A percentile compares a stretch with the other conserved stretches of the same genome.
Evolutionary conservation across 371 early-diverging fungal species (phyloP).

Genomic region (Mortierella sp.): DNA sequence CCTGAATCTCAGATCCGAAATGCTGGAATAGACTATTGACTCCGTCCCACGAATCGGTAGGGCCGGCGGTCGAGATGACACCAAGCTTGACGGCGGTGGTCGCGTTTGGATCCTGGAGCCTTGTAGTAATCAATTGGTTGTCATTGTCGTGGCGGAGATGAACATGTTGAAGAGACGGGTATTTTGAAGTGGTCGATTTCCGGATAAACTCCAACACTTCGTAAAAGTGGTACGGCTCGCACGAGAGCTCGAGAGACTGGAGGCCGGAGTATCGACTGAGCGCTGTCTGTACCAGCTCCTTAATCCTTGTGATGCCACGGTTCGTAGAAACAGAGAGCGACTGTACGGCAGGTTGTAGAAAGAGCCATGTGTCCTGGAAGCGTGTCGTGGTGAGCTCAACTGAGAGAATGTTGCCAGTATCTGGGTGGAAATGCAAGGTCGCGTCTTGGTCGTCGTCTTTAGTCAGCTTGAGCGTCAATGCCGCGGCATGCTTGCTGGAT

Average conservation of each 20-base stretch:
- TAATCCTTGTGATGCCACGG: neutral
- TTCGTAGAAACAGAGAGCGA: neutral
- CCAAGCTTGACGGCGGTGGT: neutral
- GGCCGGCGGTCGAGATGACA: neutral
- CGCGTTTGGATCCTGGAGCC: neutral
- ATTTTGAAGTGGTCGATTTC: neutral
- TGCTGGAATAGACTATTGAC: neutral
- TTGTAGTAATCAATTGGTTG: neutral
- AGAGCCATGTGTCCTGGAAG: neutral
- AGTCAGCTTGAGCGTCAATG: neutral
- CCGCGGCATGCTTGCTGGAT: neutral
- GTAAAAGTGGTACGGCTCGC: neutral
- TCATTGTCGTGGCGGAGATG: neutral
- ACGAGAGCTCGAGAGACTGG: neutral
- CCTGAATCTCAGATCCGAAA: conserved; percentile 7
- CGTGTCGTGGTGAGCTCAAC: neutral
- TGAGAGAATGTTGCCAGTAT: neutral
- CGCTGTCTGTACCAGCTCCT: neutral
- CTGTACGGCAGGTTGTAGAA: neutral
- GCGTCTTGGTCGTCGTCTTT: neutral
- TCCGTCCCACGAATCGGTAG: neutral
- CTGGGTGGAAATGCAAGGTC: neutral
- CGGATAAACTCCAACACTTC: neutral
- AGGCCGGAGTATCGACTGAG: neutral
- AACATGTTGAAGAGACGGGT: neutral